Evolutionary conservation across 345 rosid genomes (phyloP).

Genomic region (Pseudoturritis turrita): DNA sequence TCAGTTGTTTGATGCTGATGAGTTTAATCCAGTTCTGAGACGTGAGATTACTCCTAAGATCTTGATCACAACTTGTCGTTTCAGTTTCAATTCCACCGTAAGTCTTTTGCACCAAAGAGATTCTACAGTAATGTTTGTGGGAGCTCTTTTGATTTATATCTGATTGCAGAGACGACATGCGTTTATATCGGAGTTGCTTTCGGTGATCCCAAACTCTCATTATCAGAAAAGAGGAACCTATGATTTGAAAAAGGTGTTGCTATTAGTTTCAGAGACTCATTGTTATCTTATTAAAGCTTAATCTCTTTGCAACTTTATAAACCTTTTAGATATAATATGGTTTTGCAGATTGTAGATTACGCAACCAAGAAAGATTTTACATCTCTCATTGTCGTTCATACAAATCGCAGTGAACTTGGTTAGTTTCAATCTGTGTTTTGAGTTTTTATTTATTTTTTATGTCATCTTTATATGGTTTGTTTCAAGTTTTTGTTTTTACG

Average conservation of each 20-base stretch:
- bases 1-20: slow-evolving; percentile 91
- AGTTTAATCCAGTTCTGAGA: slow-evolving; percentile 61
- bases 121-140: too few relatives aligned
- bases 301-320: not conserved
- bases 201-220: slow-evolving; percentile 80
- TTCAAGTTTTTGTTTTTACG: not conserved
- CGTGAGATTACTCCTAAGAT: slow-evolving; percentile 57
- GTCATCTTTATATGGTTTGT: not conserved
- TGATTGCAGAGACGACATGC: slow-evolving; percentile 80
- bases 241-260: slow-evolving; percentile 76
- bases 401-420: slow-evolving; percentile 93
- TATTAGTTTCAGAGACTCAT: not conserved
- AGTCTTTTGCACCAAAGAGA: slow-evolving; percentile 35
- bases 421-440: slow-evolving; percentile 24
- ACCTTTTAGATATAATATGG: not conserved
- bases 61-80: slow-evolving; percentile 88
- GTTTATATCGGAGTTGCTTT: slow-evolving; percentile 65
- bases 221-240: slow-evolving; percentile 84
- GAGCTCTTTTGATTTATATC: too few relatives aligned
- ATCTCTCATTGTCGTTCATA: slow-evolving; percentile 77
- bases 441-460: not conserved
- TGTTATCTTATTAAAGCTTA: too few relatives aligned
- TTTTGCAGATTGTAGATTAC: slow-evolving; percentile 74
- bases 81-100: slow-evolving; percentile 86
- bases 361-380: slow-evolving; percentile 78